Evolutionary conservation across 495 filamentous ascomycete genomes (phyloP).

Genomic region (Hyaloscypha bicolor): DNA sequence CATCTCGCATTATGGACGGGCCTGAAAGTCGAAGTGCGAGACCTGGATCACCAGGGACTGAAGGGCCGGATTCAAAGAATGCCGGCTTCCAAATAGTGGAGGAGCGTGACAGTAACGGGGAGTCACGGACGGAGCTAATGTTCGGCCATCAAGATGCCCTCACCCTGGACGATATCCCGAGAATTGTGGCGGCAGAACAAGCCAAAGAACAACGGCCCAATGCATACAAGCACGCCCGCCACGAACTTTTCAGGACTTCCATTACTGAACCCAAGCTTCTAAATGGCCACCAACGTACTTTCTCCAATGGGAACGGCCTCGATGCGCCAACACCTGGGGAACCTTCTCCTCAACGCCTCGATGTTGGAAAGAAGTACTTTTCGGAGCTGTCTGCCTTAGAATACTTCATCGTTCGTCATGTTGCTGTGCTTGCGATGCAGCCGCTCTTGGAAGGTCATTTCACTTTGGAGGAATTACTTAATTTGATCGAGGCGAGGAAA

Average conservation of each 20-base stretch:
- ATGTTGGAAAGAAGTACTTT: constrained; percentile 75
- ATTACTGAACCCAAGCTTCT: constrained; percentile 65
- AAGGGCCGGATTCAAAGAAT: constrained; percentile 57
- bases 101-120: constrained; percentile 74
- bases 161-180: constrained; percentile 95
- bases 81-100: constrained; percentile 79
- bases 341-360: constrained; percentile 48
- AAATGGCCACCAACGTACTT: constrained; percentile 76
- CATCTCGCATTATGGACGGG: constrained; percentile 90
- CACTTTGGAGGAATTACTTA: constrained; percentile 90
- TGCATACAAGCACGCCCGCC: constrained; percentile 74
- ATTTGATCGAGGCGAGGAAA: constrained; percentile 91
- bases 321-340: constrained; percentile 43
- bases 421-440: constrained; percentile 94
- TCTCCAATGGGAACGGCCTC: constrained; percentile 66
- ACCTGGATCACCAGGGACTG: constrained; percentile 78
- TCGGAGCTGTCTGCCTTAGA: constrained; percentile 94
- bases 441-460: constrained; percentile 89
- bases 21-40: constrained; percentile 76
- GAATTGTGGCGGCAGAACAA: constrained; percentile 94
- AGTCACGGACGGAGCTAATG: constrained; percentile 72
- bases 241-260: constrained; percentile 70
- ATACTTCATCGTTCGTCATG: constrained; percentile 94
- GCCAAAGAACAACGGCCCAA: constrained; percentile 89
- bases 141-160: constrained; percentile 90